Percentiles rank a stretch among this genome's conserved stretches.
phyloP scores from a whole-genome alignment of 75 land plant genomes.

The Gnetum montanum region DNA sequence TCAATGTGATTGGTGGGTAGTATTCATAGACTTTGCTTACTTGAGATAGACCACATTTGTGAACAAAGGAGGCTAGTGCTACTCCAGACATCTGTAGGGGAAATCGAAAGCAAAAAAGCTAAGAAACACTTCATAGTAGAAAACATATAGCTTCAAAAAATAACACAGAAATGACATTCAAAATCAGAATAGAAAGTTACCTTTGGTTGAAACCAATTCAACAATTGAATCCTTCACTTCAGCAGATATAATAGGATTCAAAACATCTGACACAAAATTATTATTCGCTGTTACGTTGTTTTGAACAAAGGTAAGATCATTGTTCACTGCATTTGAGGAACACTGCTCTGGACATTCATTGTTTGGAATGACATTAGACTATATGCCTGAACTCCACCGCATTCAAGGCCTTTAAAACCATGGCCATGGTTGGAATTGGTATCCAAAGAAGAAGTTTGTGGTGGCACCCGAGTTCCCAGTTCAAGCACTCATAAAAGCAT shows the following conservation, averaged over 20 bases:
- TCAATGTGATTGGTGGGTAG: no score
- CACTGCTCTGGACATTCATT: background rate
- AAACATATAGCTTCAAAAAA: no score
- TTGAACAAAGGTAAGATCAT: background rate
- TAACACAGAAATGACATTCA: no score
- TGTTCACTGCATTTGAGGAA: background rate
- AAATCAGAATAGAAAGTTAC: no score
- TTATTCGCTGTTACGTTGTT: background rate
- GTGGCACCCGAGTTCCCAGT: background rate
- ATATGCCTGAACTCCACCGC: background rate
- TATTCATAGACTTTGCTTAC: no score
- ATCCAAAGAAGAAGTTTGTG: slow-evolving; percentile 1
- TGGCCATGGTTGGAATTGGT: background rate
- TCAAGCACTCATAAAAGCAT: background rate
- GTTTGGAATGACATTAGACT: background rate
- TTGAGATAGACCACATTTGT: no score
- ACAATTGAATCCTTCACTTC: background rate
- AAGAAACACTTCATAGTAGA: no score
- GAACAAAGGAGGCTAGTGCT: no score
- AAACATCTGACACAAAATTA: background rate
- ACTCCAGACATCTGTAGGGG: background rate
- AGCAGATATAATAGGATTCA: background rate
- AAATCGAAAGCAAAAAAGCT: no score
- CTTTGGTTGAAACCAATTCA: background rate
- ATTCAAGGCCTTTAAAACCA: slow-evolving; percentile 1